Conservation (phyloP, 306 rosid species). For the Rosa rugosa region DNA sequence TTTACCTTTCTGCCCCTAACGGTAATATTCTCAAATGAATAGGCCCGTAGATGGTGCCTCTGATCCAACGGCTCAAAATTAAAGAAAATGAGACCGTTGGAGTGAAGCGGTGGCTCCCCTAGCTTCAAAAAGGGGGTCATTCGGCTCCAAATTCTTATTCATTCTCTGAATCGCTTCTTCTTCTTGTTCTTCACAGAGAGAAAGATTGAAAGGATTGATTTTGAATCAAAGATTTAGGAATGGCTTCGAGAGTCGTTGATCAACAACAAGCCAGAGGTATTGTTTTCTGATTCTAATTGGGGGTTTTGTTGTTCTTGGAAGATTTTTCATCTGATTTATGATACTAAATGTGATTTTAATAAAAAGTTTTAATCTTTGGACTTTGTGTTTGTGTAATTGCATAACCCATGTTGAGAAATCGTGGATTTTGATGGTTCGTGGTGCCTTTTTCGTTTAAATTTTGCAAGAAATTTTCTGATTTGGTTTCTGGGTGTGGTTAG, state of each 20-base stretch:
- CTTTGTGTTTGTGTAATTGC: background rate
- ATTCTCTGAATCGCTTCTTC: conserved; percentile 12
- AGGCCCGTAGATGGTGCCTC: conserved; percentile 28
- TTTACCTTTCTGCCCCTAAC: background rate
- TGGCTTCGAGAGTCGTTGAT: conserved; percentile 71
- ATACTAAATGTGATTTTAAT: background rate
- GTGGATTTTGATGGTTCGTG: background rate
- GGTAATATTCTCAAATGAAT: conserved; percentile 1
- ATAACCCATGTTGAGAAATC: background rate
- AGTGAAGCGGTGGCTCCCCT: conserved; percentile 41
- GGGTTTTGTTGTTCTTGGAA: background rate
- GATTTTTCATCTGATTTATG: background rate
- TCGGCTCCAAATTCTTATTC: conserved; percentile 21
- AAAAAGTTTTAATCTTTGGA: background rate
- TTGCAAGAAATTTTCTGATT: background rate
- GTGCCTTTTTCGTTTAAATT: background rate
- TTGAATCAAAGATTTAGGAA: conserved; percentile 11
- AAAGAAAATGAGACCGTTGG: conserved; percentile 59
- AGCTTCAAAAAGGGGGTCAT: conserved; percentile 45
- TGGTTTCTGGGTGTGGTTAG: background rate
- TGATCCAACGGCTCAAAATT: conserved; percentile 49
- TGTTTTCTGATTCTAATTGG: background rate
- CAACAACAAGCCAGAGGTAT: conserved; percentile 67
- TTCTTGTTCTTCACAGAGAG: background rate
- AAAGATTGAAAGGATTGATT: background rate